Evolutionary conservation across 768 basidiomycete genomes (phyloP), one percentile per base, ranked within the genome.

Genomic region (Panellus pusillus): DNA sequence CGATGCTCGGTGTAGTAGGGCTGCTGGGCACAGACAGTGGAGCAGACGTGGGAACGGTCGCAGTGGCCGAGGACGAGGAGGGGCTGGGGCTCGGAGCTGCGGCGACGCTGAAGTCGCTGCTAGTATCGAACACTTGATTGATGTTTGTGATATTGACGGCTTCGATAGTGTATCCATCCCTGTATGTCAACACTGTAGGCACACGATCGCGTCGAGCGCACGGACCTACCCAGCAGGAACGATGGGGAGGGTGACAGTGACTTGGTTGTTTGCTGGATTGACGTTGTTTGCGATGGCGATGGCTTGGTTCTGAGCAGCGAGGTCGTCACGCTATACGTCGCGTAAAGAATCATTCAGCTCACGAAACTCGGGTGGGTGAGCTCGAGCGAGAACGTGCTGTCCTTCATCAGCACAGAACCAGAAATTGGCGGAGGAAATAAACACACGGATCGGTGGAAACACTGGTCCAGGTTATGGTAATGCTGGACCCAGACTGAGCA

Each of bases 141-240:
- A 55, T 55, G 19, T 55, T 27, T 19, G 54, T 55, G 19, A 55
- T 55, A 37, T 50, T 55, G 19, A 55, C 54, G 29, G 29, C 24
- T 11, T 55, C 29, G 15, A 55, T 18, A 2, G 54, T 55, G 44
- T 55, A 55, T 6, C 27, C 9, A 44, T 44, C 42, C 2, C 54
- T 55, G 14, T 14, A 8, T n/a, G n/a, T n/a, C n/a, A 17, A 17
- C 2, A 39, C 8, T 37, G 29, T 36, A 1, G 28, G 17, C 6
- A 1, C 32, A n/a, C 5, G 20, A 13, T 28, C 15, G 1, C 4
- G 6, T 36, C n/a, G 18, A 19, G 12, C 19, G 47, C 13, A 17
- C 29, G 11, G 20, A n/a, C 36, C 15, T 20, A 50, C 54, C 20
- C 54, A 1, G 47, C 43, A 0, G 42, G 54, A 14, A 54, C 53